phyloP scores from a whole-genome alignment of 2,329 filamentous ascomycete species.

The Diaporthe destruens region DNA sequence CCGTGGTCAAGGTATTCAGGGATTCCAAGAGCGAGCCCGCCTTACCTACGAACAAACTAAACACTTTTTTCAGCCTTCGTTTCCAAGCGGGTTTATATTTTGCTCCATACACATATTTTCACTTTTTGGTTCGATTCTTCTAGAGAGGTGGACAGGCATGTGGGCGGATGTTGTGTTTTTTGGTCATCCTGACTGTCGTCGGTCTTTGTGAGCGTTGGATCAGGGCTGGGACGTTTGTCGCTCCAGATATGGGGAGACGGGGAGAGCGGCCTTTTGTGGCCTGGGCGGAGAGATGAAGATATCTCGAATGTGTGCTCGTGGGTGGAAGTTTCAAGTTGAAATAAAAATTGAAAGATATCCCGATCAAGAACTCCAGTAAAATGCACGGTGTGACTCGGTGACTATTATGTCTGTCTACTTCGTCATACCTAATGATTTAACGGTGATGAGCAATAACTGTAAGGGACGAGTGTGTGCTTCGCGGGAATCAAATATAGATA shows the following conservation, averaged over 20 bases:
- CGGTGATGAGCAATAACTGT: too few species aligned
- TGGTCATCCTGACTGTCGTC: not conserved
- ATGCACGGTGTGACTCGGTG: not conserved
- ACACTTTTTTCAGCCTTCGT: not conserved
- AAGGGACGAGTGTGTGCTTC: too few species aligned
- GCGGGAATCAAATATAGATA: too few species aligned
- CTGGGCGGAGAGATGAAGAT: not conserved
- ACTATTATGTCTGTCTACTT: not conserved
- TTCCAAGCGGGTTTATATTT: not conserved
- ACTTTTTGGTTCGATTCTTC: slow-evolving; percentile 12
- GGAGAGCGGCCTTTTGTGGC: not conserved
- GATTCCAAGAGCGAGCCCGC: not conserved
- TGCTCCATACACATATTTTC: not conserved
- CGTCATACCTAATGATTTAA: not conserved
- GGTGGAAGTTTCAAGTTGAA: not conserved
- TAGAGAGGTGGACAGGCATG: not conserved
- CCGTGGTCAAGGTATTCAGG: not conserved
- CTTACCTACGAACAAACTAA: slow-evolving; percentile 1
- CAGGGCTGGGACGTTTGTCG: not conserved
- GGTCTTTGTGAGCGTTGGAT: not conserved
- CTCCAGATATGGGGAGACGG: not conserved
- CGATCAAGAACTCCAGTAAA: not conserved
- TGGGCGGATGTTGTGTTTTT: not conserved
- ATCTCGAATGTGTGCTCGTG: not conserved
- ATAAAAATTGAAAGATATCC: slow-evolving; percentile 4